Base-by-base conservation (phyloP, 305 asterid genomes). In the Fraxinus baroniana region DNA sequence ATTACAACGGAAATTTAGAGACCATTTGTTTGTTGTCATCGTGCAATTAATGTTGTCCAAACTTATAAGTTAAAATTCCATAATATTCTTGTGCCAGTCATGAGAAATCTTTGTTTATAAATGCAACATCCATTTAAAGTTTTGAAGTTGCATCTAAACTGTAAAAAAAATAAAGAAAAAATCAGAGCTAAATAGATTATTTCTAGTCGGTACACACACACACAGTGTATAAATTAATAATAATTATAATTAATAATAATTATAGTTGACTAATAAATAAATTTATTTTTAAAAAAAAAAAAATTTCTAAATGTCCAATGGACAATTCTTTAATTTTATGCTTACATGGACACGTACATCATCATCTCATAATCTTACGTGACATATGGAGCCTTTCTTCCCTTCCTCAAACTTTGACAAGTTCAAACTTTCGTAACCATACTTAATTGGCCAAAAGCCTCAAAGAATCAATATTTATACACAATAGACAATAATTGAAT, bases 321-420 rank as follows among this genome's bases (percentile, higher is more conserved):
- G 60, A 49, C 60, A 49, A 44, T n/a, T 12, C 55, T 44, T 44
- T 10, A 46, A 46, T 46, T 49, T 17, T 15, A 49, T 12, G 60
- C 20, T 49, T 15, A 49, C 60, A 49, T 4, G 20, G 18, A 49
- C 3, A 49, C 20, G 15, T n/a, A n/a, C 66, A 55, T 55, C 66
- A 55, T 55, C 66, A 52, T 52, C 64, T 15, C 64, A 52, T 5
- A 17, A 55, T 55, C 26, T 55, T 55, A 1, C 24, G 9, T 17
- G 62, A 24, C 64, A n/a, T 18, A 55, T 55, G 66, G 66, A 1
- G 22, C 66, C 9, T 55, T 55, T n/a, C 66, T 55, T 64, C 55
- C 81, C 83, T 83, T 77, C 81, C 85, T 52, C 39, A 64, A 83
- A 74, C 71, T 90, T 85, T 86, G 93, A 90, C 89, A 80, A 30